Conservation (phyloP, 495 filamentous ascomycete genomes). For the Penicillium argentinense region DNA sequence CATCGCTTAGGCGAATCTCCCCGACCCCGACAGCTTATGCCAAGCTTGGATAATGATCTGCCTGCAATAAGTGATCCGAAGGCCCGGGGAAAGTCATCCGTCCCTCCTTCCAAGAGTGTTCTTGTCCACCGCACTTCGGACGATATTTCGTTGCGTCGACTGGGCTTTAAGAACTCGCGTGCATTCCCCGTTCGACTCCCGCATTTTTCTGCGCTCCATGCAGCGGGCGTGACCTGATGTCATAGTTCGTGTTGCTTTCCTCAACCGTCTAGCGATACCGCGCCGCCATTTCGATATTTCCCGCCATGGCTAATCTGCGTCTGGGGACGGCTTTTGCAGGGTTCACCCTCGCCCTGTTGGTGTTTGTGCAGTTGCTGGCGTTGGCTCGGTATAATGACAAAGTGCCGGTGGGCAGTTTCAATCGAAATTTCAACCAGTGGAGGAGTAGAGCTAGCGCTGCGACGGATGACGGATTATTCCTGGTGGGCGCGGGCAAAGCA, state of each 20-base stretch:
- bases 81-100: constrained; percentile 1
- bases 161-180: constrained; percentile 12
- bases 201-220: no score
- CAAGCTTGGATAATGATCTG: constrained; percentile 19
- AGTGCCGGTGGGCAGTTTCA: constrained; percentile 13
- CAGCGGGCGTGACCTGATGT: background rate
- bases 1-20: constrained; percentile 13
- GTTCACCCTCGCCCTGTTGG: constrained; percentile 24
- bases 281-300: background rate
- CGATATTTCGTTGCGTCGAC: background rate
- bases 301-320: constrained; percentile 32
- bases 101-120: background rate
- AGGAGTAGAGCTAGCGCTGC: constrained; percentile 21
- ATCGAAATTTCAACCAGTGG: constrained; percentile 23
- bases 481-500: constrained; percentile 89
- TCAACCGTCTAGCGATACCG: no score
- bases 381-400: constrained; percentile 17
- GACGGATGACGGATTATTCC: constrained; percentile 54
- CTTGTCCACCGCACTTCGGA: background rate
- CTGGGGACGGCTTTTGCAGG: constrained; percentile 24
- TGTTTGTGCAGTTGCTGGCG: constrained; percentile 33
- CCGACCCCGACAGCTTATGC: constrained; percentile 9
- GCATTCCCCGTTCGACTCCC: constrained; percentile 4
- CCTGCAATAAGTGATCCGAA: no score
- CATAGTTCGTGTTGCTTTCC: background rate